Evolutionary conservation across 164 flowering plant species (phyloP).

Genomic region (Stephania japonica): DNA sequence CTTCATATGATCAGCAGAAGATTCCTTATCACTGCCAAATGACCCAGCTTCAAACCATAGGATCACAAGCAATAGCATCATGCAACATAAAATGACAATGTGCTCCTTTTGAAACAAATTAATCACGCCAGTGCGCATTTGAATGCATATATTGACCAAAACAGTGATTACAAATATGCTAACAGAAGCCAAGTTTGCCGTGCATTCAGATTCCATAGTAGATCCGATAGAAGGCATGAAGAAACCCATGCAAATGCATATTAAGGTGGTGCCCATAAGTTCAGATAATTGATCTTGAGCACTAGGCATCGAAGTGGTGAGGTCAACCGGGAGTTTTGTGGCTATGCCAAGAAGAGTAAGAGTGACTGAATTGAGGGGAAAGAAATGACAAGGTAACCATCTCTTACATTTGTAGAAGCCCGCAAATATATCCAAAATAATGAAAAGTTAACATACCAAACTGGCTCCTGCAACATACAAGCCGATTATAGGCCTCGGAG

Average conservation of each 20-base stretch:
- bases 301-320: too few relatives aligned
- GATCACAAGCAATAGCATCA: too few relatives aligned
- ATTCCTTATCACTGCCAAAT: too few relatives aligned
- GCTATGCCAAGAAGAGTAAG: too few relatives aligned
- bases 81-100: constrained; percentile 4
- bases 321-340: too few relatives aligned
- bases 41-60: too few relatives aligned
- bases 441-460: too few relatives aligned
- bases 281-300: too few relatives aligned
- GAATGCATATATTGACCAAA: neutral
- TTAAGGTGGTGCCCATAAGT: neutral
- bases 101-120: constrained; percentile 7
- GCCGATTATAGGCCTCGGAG: neutral
- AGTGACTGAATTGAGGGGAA: neutral
- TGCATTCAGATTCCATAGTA: neutral
- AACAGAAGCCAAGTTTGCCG: constrained; percentile 6
- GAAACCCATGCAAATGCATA: constrained; percentile 12
- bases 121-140: constrained; percentile 5
- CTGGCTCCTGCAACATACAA: neutral
- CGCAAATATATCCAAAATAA: too few relatives aligned
- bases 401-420: neutral
- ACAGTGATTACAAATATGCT: constrained; percentile 7
- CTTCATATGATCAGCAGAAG: too few relatives aligned
- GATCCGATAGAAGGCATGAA: constrained; percentile 6
- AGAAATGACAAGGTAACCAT: constrained; percentile 6